Evolutionary conservation across 2,329 filamentous ascomycete species (phyloP), one percentile per base, ranked within the genome.

Genomic region (Claviceps fusiformis): DNA sequence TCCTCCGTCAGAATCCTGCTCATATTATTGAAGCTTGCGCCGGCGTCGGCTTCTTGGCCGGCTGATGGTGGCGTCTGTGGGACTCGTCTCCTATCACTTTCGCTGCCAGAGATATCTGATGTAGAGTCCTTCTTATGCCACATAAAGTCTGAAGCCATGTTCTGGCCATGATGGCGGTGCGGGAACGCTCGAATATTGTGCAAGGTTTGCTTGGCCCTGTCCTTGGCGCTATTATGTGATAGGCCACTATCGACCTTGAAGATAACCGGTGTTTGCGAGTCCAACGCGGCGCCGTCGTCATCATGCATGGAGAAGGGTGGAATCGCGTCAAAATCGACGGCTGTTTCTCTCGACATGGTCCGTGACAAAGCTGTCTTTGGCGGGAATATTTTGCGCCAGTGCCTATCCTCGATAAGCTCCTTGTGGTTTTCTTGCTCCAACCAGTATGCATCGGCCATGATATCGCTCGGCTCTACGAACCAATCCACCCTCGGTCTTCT

Each of bases 401-500:
- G 75, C 15, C 83, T 82, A 68, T 95, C 87, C 65, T 95, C 87
- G 46, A 95, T 85, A 33, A 90, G 75, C 53, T 77, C 78, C 67
- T 91, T 95, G 68, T 96, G 90, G 56, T 85, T 75, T 37, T 80
- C 81, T 63, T 91, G 83, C 66, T 96, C 89, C 27, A 95, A 72
- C 93, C 93, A 98, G 64, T 91, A 89, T 1, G 86, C 78, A 71
- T 98, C 93, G 5, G 91, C 91, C 50, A 97, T 74, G 68, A 96
- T 78, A 66, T 97, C 91, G 55, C 87, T 84, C 0, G 92, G 88
- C 48, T 86, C 81, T 19, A 91, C 81, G 44, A 81, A 78, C 93
- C 93, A 97, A 64, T 95, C 90, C 29, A 90, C 82, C 57, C 88
- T 81, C 1, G 87, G 85, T 51, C 89, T 81, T 55, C 83, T 82